phyloP scores from a whole-genome alignment of 441 rosid genomes.

The Pelargonium australe region DNA sequence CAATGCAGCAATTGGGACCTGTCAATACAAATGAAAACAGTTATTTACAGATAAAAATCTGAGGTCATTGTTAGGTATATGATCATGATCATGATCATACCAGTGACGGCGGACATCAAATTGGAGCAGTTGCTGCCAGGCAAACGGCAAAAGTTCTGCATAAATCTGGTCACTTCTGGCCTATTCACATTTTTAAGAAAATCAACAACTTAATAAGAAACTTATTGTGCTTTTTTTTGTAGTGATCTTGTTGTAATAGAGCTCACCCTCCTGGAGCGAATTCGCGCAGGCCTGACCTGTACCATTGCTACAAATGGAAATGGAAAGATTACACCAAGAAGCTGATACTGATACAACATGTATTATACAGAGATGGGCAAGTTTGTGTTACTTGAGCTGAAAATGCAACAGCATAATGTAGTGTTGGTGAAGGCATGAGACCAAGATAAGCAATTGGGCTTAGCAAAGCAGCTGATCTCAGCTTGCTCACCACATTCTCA shows the following conservation, averaged over 20 bases:
- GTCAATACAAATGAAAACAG: background rate
- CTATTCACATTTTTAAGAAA: conserved; percentile 19
- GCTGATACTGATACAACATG: background rate
- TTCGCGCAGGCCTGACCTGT: conserved; percentile 37
- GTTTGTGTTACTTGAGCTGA: conserved; percentile 23
- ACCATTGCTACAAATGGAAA: conserved; percentile 30
- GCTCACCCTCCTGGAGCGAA: conserved; percentile 39
- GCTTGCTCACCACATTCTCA: conserved; percentile 13
- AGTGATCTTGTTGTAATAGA: background rate
- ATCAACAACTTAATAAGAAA: background rate
- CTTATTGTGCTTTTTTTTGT: background rate
- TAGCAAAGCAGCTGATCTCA: conserved; percentile 31
- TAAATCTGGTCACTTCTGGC: conserved; percentile 25
- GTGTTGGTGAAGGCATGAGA: conserved; percentile 21
- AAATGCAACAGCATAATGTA: conserved; percentile 21
- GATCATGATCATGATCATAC: conserved; percentile 15
- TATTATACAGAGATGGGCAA: background rate
- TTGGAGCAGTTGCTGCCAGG: conserved; percentile 30
- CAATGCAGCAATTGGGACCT: conserved; percentile 42
- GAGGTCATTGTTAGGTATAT: too few species aligned
- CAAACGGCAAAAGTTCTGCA: conserved; percentile 26
- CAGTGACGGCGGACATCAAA: conserved; percentile 32
- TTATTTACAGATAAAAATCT: too few species aligned
- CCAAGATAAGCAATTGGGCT: conserved; percentile 30
- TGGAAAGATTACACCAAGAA: background rate